Base-by-base conservation (phyloP, 352 stramenopile species). In the Albugo laibachii region DNA sequence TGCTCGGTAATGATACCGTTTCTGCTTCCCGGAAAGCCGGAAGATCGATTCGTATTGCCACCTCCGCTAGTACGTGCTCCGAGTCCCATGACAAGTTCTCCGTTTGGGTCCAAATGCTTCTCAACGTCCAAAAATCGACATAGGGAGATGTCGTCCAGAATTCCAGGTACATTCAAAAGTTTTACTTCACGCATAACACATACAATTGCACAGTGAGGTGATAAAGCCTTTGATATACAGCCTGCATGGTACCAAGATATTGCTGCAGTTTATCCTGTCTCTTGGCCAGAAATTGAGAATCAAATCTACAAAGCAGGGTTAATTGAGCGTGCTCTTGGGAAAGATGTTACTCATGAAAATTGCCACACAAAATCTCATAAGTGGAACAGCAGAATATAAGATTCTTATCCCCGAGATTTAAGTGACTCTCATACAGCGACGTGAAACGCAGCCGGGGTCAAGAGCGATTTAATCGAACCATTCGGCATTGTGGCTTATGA, bases 101-200 rank as follows among this genome's bases (percentile, higher is more conserved):
- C 65, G 31, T 74, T 57, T 24, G 82, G 55, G 34, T 83, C 75
- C 48, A 88, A 52, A 37, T 84, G 69, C 57, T 81, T 83, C 45
- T 88, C 75, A 11, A 88, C 50, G 39, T 88, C 72, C 42, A 88
- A 36, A 44, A 88, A 88, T 47, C 83, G 75, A 54, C 76, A 67
- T 47, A 88, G 55, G 36, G 75, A 82, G 0, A 61, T 65, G 49
- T 88, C 75, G 35, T 85, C 72, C 24, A 83, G 45, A 53, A 85
- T 85, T 19, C 73, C 75, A 14, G 69, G 72, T 24, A 83, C 65
- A 43, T 71, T 61, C 31, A 88, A 52, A 34, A 88, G 54, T 39
- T 53, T 57, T 47, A 74, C 75, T 62, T 24, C 45, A 49, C 14
- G n/a, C 34, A 47, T 19, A 38, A 13, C 24, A 36, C 53, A 11